Conservation (phyloP, 805 yeast species). For the Nakazawaea siamensis region DNA sequence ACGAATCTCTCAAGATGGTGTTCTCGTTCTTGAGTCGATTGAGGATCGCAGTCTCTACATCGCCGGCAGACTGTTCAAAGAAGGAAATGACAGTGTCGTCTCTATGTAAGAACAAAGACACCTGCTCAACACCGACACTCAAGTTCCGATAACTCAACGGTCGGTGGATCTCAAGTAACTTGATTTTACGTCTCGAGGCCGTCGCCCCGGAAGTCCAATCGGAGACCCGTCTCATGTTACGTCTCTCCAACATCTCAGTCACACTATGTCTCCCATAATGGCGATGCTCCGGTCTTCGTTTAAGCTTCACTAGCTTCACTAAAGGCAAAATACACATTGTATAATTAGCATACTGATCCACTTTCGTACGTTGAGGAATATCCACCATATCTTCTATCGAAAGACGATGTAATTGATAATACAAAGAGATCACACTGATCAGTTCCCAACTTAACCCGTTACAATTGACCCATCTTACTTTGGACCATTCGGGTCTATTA, state of each 20-base stretch:
- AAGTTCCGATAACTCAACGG: constrained; percentile 34
- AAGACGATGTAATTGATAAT: constrained; percentile 41
- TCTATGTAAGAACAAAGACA: constrained; percentile 37
- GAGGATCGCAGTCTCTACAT: constrained; percentile 43
- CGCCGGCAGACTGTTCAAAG: constrained; percentile 48
- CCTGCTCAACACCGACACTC: constrained; percentile 48
- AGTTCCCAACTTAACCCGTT: constrained; percentile 60
- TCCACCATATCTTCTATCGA: constrained; percentile 59
- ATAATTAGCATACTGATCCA: constrained; percentile 42
- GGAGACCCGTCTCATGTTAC: constrained; percentile 24
- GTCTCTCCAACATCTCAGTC: constrained; percentile 15
- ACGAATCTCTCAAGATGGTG: constrained; percentile 40
- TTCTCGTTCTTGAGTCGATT: constrained; percentile 35
- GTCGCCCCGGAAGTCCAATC: constrained; percentile 18
- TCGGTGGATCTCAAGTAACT: constrained; percentile 29
- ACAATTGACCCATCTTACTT: constrained; percentile 48
- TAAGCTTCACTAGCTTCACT: constrained; percentile 31
- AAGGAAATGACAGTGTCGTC: constrained; percentile 40
- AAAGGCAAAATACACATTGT: constrained; percentile 49
- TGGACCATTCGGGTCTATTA: constrained; percentile 36
- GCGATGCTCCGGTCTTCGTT: constrained; percentile 9
- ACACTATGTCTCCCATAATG: constrained; percentile 11
- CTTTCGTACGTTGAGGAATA: constrained; percentile 52
- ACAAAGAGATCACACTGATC: constrained; percentile 34
- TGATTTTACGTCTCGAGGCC: constrained; percentile 14